Percentiles rank a stretch among this genome's conserved stretches.
phyloP scores from a whole-genome alignment of 1,139 yeast genomes.

The Yamadazyma friedrichii region DNA sequence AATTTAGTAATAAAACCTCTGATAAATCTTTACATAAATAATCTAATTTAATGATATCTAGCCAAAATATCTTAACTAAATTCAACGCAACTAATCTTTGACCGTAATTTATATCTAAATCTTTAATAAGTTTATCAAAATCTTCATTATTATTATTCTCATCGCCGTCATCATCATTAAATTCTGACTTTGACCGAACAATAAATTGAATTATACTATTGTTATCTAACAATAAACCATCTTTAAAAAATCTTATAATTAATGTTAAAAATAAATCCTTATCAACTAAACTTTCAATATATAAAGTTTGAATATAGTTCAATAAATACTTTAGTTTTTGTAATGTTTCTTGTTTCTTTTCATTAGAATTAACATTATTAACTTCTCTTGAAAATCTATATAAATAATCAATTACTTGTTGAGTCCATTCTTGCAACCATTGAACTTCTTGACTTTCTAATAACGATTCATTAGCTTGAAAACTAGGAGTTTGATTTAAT shows the following conservation, averaged over 20 bases:
- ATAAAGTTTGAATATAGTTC: slow-evolving; percentile 60
- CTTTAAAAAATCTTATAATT: slow-evolving; percentile 56
- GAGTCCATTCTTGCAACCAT: slow-evolving; percentile 89
- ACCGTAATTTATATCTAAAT: slow-evolving; percentile 33
- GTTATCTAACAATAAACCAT: slow-evolving; percentile 46
- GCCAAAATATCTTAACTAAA: slow-evolving; percentile 70
- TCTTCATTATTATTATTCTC: slow-evolving; percentile 6
- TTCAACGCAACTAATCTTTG: slow-evolving; percentile 47
- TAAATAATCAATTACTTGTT: slow-evolving; percentile 62
- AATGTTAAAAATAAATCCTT: slow-evolving; percentile 60
- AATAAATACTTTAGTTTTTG: slow-evolving; percentile 57
- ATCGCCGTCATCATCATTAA: slow-evolving; percentile 8
- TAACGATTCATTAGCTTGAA: slow-evolving; percentile 7
- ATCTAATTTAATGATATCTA: slow-evolving; percentile 53
- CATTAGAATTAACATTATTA: slow-evolving; percentile 22
- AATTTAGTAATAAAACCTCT: slow-evolving; percentile 49
- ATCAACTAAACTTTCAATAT: slow-evolving; percentile 67
- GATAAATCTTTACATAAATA: slow-evolving; percentile 60
- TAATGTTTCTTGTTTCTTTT: slow-evolving; percentile 47
- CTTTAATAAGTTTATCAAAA: slow-evolving; percentile 13
- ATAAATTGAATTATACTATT: slow-evolving; percentile 22
- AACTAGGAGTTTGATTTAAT: slow-evolving; percentile 11
- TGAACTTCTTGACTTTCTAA: slow-evolving; percentile 39
- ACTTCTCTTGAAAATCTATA: slow-evolving; percentile 50
- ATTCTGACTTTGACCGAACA: slow-evolving; percentile 12